Evolutionary conservation across 2,329 filamentous ascomycete species (phyloP), one percentile per base, ranked within the genome.

Genomic region (Pseudopyrenochaeta lycopersici): DNA sequence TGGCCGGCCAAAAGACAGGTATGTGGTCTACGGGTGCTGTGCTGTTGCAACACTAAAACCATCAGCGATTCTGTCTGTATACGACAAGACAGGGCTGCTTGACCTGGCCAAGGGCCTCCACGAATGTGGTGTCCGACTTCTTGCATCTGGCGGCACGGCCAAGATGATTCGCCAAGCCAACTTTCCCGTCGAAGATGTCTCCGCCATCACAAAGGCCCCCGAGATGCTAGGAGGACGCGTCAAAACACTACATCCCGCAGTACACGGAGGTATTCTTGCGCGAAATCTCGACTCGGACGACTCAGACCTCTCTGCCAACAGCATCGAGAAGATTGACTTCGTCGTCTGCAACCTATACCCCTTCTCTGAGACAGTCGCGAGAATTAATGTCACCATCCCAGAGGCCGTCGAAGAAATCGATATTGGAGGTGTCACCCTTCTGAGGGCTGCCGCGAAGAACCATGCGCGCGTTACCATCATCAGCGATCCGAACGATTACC

Each of bases 401-500:
- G 94, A 99, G 81, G 95, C 95, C 46, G 94, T 99, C 33, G 95
- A 99, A 81, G 95, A 99, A 82, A 96, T 99, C 71, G 95, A 99
- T 79, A 97, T 99, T 74, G 95, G 75, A 56, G 95, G 95, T 69
- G 95, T 99, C 46, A 99, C 95, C 33, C 88, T 99, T 58, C 91
- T 99, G 73, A 90, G 95, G 62, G 95, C 95, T 51, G 95, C 95
- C 21, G 95, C 95, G 68, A 99, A 99, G 87, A 99, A 99, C 83
- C 95, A 99, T 82, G 83, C 89, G 62, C 89, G 95, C 54, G 95
- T 99, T 56, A 97, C 93, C 60, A 97, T 98, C 75, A 88, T 99
- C 64, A 97, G 91, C 71, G 94, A 98, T 78, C 94, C 95, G 46
- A 84, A 84, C 57, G 94, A 99, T 81, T 99, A 99, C 79, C 87